Conservation (phyloP, 495 filamentous ascomycete genomes). For the Penicillium cinerascens region DNA sequence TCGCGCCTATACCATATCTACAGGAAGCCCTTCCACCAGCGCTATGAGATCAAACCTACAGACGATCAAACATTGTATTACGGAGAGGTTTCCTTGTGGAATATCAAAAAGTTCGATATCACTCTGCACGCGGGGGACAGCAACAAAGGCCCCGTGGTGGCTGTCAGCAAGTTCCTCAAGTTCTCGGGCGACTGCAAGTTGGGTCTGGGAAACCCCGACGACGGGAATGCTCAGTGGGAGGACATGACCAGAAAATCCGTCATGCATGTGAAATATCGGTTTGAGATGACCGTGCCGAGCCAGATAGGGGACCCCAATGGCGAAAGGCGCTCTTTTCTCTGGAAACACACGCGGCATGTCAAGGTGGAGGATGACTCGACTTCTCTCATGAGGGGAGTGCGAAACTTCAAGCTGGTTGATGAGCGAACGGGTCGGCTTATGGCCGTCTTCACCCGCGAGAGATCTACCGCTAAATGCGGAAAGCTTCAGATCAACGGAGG, state of each 20-base stretch:
- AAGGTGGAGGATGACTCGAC: conserved; percentile 7
- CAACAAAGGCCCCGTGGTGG: conserved; percentile 15
- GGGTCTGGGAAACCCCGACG: conserved; percentile 17
- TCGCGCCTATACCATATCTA: conserved; percentile 12
- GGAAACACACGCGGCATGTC: conserved; percentile 25
- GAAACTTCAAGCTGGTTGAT: conserved; percentile 25
- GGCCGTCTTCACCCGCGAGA: conserved; percentile 17
- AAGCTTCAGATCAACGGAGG: conserved; percentile 22
- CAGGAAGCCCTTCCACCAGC: conserved; percentile 9
- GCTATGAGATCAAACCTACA: conserved; percentile 16
- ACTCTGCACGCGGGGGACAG: conserved; percentile 16
- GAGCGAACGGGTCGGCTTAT: conserved; percentile 12
- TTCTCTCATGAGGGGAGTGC: conserved; percentile 6
- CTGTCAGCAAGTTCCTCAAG: conserved; percentile 20
- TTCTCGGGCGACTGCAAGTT: conserved; percentile 17
- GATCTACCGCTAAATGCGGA: conserved; percentile 13
- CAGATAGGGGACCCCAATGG: neutral
- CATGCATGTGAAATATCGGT: conserved; percentile 14
- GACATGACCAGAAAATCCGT: conserved; percentile 16
- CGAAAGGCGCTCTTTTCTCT: conserved; percentile 14
- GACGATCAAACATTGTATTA: conserved; percentile 11
- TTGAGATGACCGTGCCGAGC: conserved; percentile 15
- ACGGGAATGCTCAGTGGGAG: conserved; percentile 20
- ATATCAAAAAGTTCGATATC: conserved; percentile 17
- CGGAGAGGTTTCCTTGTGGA: conserved; percentile 14